phyloP scores from a whole-genome alignment of 208 protist genomes.

The Leishmania mexicana region DNA sequence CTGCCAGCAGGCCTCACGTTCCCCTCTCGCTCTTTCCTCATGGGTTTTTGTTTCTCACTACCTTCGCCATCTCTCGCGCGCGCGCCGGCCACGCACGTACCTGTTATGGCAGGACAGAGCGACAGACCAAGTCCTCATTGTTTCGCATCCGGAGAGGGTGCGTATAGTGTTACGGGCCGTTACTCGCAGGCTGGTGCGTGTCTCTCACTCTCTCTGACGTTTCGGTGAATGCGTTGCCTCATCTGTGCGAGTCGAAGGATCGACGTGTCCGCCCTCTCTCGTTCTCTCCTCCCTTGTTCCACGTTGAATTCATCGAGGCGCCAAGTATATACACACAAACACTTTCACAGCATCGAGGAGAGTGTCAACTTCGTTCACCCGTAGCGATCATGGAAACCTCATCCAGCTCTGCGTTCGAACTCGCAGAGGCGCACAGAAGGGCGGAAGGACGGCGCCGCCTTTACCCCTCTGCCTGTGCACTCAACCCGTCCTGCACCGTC shows the following conservation, averaged over 20 bases:
- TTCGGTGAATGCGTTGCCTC: not conserved
- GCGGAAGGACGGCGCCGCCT: not conserved
- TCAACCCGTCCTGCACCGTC: conserved; percentile 31
- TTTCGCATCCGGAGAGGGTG: not conserved
- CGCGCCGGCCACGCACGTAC: not conserved
- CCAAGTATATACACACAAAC: not conserved
- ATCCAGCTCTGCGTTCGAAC: not conserved
- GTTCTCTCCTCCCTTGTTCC: not conserved
- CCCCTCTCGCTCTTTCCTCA: not conserved
- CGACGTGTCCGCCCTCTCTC: not conserved
- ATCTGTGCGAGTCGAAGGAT: not conserved
- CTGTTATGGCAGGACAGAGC: not conserved
- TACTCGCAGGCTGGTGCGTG: not conserved
- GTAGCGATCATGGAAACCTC: not conserved
- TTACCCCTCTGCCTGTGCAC: conserved; percentile 14
- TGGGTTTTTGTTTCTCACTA: not conserved
- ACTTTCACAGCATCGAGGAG: not conserved
- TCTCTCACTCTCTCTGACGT: not conserved
- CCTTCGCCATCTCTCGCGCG: not conserved
- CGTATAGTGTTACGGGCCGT: no score
- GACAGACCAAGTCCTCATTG: not conserved
- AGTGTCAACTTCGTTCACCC: not conserved
- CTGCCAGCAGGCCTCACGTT: not conserved
- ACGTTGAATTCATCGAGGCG: not conserved
- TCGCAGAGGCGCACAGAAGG: not conserved